A percentile compares a stretch with the other conserved stretches of the same genome.
These are phyloP conservation scores for Aphanomyces euteiches DNA, from an alignment of 352 stramenopile genomes.

Conservation along the genomic window DNA sequence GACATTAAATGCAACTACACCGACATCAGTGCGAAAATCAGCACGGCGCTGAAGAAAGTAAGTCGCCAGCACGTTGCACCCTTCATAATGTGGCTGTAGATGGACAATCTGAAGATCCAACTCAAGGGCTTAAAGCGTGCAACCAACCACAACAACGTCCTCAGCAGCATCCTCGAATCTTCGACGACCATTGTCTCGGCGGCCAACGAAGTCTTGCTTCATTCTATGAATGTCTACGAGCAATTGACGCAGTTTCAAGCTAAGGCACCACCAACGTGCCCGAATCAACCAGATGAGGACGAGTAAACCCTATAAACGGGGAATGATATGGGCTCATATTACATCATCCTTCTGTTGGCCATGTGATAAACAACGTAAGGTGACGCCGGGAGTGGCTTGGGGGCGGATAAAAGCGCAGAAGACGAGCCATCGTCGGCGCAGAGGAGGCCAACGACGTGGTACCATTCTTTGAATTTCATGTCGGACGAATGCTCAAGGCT, in stretches of 20 bases:
- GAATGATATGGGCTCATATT: not conserved
- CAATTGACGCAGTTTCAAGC: slow-evolving; percentile 4
- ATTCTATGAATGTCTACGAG: slow-evolving; percentile 9
- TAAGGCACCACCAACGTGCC: not conserved
- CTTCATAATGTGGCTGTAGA: not conserved
- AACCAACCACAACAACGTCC: not conserved
- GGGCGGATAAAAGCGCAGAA: slow-evolving; percentile 66
- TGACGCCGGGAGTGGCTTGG: slow-evolving; percentile 52
- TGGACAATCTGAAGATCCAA: not conserved
- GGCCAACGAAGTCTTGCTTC: slow-evolving; percentile 3
- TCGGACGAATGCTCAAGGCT: slow-evolving; percentile 94
- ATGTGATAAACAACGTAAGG: slow-evolving; percentile 45
- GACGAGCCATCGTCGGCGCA: slow-evolving; percentile 89
- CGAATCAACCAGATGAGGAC: not conserved
- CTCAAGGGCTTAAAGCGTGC: not conserved
- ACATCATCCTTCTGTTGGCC: not conserved
- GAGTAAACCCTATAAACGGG: not conserved
- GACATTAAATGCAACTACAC: slow-evolving; percentile 22
- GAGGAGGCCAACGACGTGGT: slow-evolving; percentile 84
- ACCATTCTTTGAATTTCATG: slow-evolving; percentile 93
- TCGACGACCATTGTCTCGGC: slow-evolving; percentile 2
- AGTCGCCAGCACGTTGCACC: not conserved
- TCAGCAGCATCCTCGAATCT: not conserved
- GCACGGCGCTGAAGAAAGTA: not conserved
- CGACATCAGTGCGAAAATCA: not conserved